Base-by-base conservation (phyloP, 306 rosid species). In the Neltuma alba region DNA sequence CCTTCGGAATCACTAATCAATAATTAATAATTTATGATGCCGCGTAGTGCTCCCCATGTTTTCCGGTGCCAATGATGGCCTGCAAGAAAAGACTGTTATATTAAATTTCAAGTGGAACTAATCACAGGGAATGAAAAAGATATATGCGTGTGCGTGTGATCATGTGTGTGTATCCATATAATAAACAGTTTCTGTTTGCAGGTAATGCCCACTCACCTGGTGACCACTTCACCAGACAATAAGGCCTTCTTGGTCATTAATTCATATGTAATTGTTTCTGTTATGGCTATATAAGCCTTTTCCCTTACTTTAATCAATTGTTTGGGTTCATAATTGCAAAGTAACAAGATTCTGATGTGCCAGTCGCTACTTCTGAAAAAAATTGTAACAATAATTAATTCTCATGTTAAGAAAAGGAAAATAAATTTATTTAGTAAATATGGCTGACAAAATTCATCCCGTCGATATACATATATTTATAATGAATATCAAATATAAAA, bases 51-150 rank as follows among this genome's bases (percentile, higher is more conserved):
- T 69, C 71, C 78, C 88, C 89, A 82, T 83, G 89, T 85, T 82
- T 83, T 81, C 62, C 48, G 81, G 87, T 83, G 78, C 66, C 71
- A 83, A 74, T 78, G 74, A 76, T 87, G 88, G 89, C 76, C 42
- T 85, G 79, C 87, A 83, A 76, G 23, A 58, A 27, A 58, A 25
- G 8, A 27, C 15, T 54, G 30, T 9, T 25, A 7, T 25, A 7
- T 25, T 57, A 23, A 57, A 57, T 57, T 57, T 57, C 31, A 23
- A 57, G 33, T 57, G 63, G 63, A 11, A 57, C 63, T 57, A 57
- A 25, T 25, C 63, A 38, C 1, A 25, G 63, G 25, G 13, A 54
- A 21, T n/a, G 25, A n/a, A 54, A 54, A 54, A 54, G 14, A 12
- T 21, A n/a, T 21, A 20, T n/a, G 12, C 2, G 4, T 2, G 4